Evolutionary conservation across 2,329 filamentous ascomycete species (phyloP).

Genomic region (Fusarium agapanthi): DNA sequence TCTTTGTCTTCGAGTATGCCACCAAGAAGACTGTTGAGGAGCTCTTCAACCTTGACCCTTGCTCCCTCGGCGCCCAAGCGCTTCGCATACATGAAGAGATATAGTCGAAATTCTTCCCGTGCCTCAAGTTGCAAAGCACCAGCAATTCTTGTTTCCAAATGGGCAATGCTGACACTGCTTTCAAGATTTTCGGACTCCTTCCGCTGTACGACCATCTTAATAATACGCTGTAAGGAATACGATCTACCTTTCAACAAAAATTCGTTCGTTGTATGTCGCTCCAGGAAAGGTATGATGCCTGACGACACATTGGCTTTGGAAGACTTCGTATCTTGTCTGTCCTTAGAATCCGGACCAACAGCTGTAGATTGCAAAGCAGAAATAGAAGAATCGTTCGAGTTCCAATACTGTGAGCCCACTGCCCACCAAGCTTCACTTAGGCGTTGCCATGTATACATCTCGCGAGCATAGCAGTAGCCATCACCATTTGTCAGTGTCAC

Average conservation of each 20-base stretch:
- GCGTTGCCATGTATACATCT: constrained; percentile 91
- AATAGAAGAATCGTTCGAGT: constrained; percentile 91
- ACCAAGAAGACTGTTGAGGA: constrained; percentile 83
- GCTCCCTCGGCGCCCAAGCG: constrained; percentile 90
- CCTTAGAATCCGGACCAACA: constrained; percentile 64
- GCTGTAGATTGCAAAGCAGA: constrained; percentile 79
- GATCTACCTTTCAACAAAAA: constrained; percentile 90
- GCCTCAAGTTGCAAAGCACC: constrained; percentile 86
- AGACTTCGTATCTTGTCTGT: constrained; percentile 56
- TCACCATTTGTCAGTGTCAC: constrained; percentile 95
- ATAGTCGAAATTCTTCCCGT: constrained; percentile 91
- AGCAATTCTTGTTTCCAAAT: constrained; percentile 93
- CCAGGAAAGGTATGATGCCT: constrained; percentile 90
- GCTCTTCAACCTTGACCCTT: constrained; percentile 89
- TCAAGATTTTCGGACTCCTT: constrained; percentile 95
- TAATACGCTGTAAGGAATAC: constrained; percentile 88
- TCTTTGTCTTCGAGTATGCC: constrained; percentile 70
- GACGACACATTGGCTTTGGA: constrained; percentile 74
- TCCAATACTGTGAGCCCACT: constrained; percentile 98
- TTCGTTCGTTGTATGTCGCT: constrained; percentile 94
- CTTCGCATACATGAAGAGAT: constrained; percentile 98
- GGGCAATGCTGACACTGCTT: constrained; percentile 88
- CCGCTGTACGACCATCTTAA: constrained; percentile 86
- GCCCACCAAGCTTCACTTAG: constrained; percentile 99
- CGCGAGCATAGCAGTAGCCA: constrained; percentile 86